phyloP scores from a whole-genome alignment of 148 eudicot genomes.

The Vaccinium darrowii region DNA sequence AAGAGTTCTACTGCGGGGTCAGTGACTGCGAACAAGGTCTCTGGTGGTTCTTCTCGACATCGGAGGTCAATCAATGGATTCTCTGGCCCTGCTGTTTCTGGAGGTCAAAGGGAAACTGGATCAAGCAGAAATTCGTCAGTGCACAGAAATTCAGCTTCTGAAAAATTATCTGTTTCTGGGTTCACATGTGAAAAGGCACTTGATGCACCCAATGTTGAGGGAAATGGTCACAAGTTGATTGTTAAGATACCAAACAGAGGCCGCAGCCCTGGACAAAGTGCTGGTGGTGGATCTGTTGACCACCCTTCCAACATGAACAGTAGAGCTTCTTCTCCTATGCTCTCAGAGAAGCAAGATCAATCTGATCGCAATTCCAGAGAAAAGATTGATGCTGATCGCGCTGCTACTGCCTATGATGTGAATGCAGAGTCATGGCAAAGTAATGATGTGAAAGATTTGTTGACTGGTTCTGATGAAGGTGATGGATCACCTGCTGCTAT shows the following conservation, averaged over 20 bases:
- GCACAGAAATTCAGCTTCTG: constrained; percentile 38
- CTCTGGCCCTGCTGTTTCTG: constrained; percentile 36
- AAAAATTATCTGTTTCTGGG: constrained; percentile 43
- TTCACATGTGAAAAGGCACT: constrained; percentile 30
- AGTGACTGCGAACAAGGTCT: constrained; percentile 38
- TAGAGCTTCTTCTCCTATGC: constrained; percentile 60
- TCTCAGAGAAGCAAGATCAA: constrained; percentile 55
- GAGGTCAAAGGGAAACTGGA: constrained; percentile 35
- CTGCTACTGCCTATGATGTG: constrained; percentile 28
- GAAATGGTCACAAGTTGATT: constrained; percentile 63
- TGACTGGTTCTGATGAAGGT: constrained; percentile 42
- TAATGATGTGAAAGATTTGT: constrained; percentile 40
- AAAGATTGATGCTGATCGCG: constrained; percentile 29
- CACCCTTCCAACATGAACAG: constrained; percentile 51
- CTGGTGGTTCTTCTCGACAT: constrained; percentile 47
- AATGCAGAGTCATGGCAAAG: constrained; percentile 48
- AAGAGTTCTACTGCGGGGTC: constrained; percentile 58
- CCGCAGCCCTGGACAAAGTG: constrained; percentile 60
- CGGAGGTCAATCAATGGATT: constrained; percentile 51
- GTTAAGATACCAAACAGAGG: constrained; percentile 76
- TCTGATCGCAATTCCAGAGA: constrained; percentile 38
- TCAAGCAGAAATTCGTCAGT: constrained; percentile 37
- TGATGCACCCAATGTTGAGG: constrained; percentile 42
- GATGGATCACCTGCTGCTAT: constrained; percentile 40
- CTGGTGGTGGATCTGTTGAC: constrained; percentile 42